Evolutionary conservation across 768 basidiomycete species (phyloP).

Genomic region (Lepiota venenata): DNA sequence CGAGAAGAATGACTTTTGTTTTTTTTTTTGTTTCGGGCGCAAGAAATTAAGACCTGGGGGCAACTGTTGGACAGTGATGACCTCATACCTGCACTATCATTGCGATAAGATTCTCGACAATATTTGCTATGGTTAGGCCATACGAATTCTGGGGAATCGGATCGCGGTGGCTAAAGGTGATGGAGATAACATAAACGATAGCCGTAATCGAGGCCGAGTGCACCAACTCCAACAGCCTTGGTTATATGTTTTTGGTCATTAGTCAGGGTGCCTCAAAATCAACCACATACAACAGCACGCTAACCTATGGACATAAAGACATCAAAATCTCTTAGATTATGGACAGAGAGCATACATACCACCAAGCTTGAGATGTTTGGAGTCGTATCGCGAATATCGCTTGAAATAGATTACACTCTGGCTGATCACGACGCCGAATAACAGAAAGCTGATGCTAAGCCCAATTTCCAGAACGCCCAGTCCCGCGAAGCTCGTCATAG

Average conservation of each 20-base stretch:
- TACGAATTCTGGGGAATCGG: slow-evolving; percentile 4
- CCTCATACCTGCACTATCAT: not conserved
- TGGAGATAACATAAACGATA: not conserved
- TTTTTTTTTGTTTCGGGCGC: too few species aligned
- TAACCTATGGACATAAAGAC: not conserved
- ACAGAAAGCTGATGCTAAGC: not conserved
- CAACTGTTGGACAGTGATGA: too few species aligned
- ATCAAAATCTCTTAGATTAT: not conserved
- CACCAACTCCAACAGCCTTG: not conserved
- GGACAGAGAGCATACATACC: not conserved
- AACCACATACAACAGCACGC: not conserved
- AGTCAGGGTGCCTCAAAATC: not conserved
- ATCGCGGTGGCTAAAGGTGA: not conserved
- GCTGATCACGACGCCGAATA: slow-evolving; percentile 5
- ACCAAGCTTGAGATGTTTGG: not conserved
- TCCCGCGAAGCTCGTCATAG: slow-evolving; percentile 2
- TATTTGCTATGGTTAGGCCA: not conserved
- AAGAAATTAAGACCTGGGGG: too few species aligned
- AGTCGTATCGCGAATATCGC: not conserved
- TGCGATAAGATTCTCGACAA: not conserved
- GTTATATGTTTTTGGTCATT: too few species aligned
- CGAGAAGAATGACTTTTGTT: slow-evolving; percentile 18
- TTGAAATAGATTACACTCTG: not conserved
- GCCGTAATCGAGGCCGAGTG: not conserved
- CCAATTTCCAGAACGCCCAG: not conserved